Evolutionary conservation across 345 rosid genomes (phyloP).

Genomic region (Eucalyptus virginea): DNA sequence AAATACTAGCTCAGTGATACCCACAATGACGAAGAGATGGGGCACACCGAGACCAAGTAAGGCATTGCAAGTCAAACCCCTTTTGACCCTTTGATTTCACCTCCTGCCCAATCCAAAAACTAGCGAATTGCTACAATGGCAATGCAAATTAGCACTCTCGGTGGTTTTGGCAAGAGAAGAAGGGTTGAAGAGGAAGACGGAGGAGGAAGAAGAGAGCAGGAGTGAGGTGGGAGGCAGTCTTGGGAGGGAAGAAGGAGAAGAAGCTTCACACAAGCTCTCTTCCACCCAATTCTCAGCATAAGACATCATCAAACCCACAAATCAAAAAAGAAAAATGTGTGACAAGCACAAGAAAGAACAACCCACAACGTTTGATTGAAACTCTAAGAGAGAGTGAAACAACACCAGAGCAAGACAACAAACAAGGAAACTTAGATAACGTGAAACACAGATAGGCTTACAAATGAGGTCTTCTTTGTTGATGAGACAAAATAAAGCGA

Average conservation of each 20-base stretch:
- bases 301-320: no score
- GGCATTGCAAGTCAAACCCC: constrained; percentile 54
- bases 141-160: neutral
- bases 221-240: constrained; percentile 12
- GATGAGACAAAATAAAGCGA: no score
- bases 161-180: neutral
- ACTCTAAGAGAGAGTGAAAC: no score
- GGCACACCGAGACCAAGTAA: constrained; percentile 90
- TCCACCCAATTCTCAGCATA: no score
- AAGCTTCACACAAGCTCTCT: neutral
- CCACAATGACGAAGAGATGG: constrained; percentile 84
- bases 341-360: no score
- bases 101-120: constrained; percentile 21
- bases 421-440: no score
- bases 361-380: no score
- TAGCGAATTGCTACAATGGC: constrained; percentile 9
- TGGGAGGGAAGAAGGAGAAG: neutral
- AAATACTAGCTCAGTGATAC: constrained; percentile 71
- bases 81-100: constrained; percentile 16
- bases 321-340: no score
- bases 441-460: no score
- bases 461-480: no score
- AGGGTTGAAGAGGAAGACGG: constrained; percentile 18
- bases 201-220: constrained; percentile 38
- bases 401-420: no score